Base-by-base conservation (phyloP, 768 basidiomycete species). In the Chiua virens region DNA sequence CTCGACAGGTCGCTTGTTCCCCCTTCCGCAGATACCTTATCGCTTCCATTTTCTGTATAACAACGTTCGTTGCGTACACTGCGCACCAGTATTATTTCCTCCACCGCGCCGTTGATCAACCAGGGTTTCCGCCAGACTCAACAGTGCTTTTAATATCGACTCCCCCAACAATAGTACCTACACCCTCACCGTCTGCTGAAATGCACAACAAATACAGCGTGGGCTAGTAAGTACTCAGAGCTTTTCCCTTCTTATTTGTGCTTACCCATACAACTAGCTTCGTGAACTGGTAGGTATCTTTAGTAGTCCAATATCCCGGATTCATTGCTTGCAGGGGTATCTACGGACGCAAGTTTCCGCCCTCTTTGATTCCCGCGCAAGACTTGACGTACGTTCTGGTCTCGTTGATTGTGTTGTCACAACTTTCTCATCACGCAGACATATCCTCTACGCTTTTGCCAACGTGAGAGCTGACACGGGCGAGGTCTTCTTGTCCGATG, bases 371-470 rank as follows among this genome's bases (percentile, higher is more conserved):
- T 54, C 97, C 95, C 11, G 80, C 71, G 3, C 69, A 89, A 18
- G 86, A 95, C 65, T 80, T 99, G 59, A 98, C 96, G 89, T 90
- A 71, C 56, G 85, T 73, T 32, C 50, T 17, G 6, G 39, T 47
- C 25, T 10, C 18, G 14, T 38, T 45, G 28, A n/a, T n/a, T n/a
- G 25, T 39, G 39, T 17, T 56, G 14, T 28, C 38, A 18, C 37
- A 22, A 37, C 42, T 13, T 47, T 56, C 43, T 63, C 40, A 42
- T 39, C 52, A 25, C 44, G 21, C 56, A 91, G 88, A 22, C 94
- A 96, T 68, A 83, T 96, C 59, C 82, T 94, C 32, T 93, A 95
- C 64, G 91, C 94, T 2, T 98, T 98, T 60, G 97, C 92, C 18
- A 91, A 98, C 59, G 70, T 98, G 59, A 83, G 80, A 58, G 72